These are phyloP conservation scores for Lentinula aciculospora DNA, from an alignment of 768 basidiomycete species.

Conservation along the genomic window DNA sequence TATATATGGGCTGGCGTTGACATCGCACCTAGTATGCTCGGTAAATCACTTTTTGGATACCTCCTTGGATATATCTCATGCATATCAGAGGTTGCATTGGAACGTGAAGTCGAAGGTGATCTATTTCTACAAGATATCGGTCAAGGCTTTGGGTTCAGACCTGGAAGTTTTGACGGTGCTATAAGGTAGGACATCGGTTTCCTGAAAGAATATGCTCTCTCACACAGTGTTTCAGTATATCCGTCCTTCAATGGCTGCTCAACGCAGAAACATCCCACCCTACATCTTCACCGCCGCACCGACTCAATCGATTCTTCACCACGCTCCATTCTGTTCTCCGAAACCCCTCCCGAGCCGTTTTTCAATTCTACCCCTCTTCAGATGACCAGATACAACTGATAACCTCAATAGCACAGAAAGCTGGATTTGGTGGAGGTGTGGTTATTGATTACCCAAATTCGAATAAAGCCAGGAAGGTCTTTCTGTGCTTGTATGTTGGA, in stretches of 20 bases:
- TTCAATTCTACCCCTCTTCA: constrained; percentile 95
- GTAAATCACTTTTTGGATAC: constrained; percentile 35
- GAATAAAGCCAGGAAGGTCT: constrained; percentile 92
- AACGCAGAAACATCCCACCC: constrained; percentile 92
- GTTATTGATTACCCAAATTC: constrained; percentile 98
- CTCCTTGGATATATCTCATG: background rate
- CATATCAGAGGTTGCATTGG: constrained; percentile 84
- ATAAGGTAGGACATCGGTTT: constrained; percentile 59
- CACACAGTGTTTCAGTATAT: constrained; percentile 57
- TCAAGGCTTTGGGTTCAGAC: constrained; percentile 94
- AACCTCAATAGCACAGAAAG: constrained; percentile 86
- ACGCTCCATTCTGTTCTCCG: constrained; percentile 83
- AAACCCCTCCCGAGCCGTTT: constrained; percentile 79
- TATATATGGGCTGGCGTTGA: constrained; percentile 93
- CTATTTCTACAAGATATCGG: constrained; percentile 96
- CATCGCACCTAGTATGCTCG: constrained; percentile 95
- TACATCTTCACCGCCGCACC: constrained; percentile 85
- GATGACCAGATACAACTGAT: constrained; percentile 97
- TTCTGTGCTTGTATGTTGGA: constrained; percentile 89
- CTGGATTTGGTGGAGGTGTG: constrained; percentile 94
- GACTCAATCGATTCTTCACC: constrained; percentile 84
- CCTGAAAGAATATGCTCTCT: background rate
- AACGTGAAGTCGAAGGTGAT: constrained; percentile 94
- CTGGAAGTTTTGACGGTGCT: constrained; percentile 96
- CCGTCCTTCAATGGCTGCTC: constrained; percentile 97